Evolutionary conservation across 306 rosid species (phyloP).

Genomic region (Sophora flavescens): DNA sequence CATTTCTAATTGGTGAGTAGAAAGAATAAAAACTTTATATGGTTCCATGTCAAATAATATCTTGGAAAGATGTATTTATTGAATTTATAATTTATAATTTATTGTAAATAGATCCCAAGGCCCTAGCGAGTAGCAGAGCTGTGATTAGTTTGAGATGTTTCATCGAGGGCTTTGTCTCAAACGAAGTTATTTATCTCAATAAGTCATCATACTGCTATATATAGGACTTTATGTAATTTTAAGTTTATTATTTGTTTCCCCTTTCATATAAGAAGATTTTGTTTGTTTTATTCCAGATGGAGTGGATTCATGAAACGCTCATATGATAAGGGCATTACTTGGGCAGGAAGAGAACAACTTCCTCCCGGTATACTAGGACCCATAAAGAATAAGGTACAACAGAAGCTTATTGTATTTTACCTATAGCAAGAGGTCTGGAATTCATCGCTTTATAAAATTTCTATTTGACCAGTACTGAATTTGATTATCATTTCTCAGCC

Average conservation of each 20-base stretch:
- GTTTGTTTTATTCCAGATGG: conserved; percentile 69
- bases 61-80: background rate
- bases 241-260: conserved; percentile 36
- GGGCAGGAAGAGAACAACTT: conserved; percentile 90
- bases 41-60: conserved; percentile 22
- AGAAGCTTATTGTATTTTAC: conserved; percentile 30
- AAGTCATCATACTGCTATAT: background rate
- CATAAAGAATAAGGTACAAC: conserved; percentile 85
- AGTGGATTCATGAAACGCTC: conserved; percentile 92
- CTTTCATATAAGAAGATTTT: background rate
- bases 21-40: background rate
- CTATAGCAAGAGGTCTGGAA: conserved; percentile 22
- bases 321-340: conserved; percentile 77
- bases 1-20: background rate
- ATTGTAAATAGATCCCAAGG: background rate
- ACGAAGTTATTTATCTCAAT: background rate
- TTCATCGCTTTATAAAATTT: conserved; percentile 11
- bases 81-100: background rate
- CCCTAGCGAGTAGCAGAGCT: conserved; percentile 17
- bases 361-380: conserved; percentile 99
- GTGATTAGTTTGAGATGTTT: conserved; percentile 15
- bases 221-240: conserved; percentile 1
- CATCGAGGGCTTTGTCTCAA: conserved; percentile 6
- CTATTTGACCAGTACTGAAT: conserved; percentile 21
- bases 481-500: conserved; percentile 64